Conservation (phyloP, 768 basidiomycete genomes). For the Tulasnella sp. region DNA sequence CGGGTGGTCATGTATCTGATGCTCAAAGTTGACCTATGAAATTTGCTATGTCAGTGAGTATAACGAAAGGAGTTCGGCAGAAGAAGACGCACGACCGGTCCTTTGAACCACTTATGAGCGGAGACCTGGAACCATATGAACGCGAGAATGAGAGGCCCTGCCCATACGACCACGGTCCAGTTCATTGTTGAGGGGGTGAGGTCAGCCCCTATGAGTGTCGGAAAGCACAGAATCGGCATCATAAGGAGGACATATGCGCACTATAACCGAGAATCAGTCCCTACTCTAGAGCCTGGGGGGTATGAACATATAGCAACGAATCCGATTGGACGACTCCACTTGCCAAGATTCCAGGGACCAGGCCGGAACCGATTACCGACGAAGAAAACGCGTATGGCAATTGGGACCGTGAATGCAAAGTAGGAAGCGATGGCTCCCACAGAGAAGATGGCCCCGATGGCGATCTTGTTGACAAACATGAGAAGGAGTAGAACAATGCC, state of each 20-base stretch:
- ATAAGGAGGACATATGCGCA: conserved; percentile 10
- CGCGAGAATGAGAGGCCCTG: conserved; percentile 12
- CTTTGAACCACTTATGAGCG: conserved; percentile 2
- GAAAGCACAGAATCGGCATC: conserved; percentile 15
- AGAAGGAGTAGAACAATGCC: conserved; percentile 10
- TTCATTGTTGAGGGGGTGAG: conserved; percentile 11
- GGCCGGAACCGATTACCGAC: conserved; percentile 14
- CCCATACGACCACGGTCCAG: conserved; percentile 15
- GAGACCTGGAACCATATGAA: neutral
- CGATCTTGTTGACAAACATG: conserved; percentile 13
- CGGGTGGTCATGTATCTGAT: too few relatives aligned
- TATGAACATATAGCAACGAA: neutral
- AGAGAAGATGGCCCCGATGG: conserved; percentile 14
- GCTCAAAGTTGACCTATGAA: too few relatives aligned
- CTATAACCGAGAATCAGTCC: neutral
- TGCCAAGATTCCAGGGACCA: conserved; percentile 17
- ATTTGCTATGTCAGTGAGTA: too few relatives aligned
- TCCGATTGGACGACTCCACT: conserved; percentile 11
- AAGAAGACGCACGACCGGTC: neutral
- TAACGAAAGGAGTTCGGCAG: neutral
- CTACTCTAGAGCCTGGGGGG: too few relatives aligned
- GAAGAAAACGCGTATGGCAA: conserved; percentile 11
- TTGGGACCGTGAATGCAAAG: conserved; percentile 17
- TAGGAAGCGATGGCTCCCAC: conserved; percentile 6
- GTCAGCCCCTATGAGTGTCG: conserved; percentile 7